A percentile compares a stretch with the other conserved stretches of the same genome.
Conservation (phyloP, 176 grass and related monocot genomes). For the Eragrostis nindensis region DNA sequence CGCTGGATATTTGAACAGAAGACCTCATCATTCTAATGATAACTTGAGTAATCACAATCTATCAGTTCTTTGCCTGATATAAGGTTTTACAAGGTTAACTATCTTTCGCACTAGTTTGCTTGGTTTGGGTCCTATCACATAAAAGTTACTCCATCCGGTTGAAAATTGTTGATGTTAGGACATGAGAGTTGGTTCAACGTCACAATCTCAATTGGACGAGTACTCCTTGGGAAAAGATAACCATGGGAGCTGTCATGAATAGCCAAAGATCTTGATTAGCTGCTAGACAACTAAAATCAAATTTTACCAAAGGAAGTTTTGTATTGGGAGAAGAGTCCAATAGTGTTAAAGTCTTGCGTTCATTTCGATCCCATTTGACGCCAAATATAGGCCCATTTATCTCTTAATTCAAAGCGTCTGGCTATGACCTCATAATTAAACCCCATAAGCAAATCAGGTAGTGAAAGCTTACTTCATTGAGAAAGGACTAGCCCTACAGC, state of each 20-base stretch:
- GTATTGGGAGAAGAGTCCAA: not conserved
- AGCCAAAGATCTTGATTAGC: constrained; percentile 7
- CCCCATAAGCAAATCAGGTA: not conserved
- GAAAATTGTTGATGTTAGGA: too few species aligned
- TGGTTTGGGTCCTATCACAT: not conserved
- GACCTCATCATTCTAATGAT: not conserved
- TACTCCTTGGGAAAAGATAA: not conserved
- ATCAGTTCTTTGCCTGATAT: constrained; percentile 14
- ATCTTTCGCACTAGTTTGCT: constrained; percentile 1
- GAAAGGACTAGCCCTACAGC: not conserved
- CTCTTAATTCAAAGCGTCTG: not conserved
- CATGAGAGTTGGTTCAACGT: not conserved
- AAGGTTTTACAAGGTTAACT: not conserved
- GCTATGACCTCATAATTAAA: not conserved
- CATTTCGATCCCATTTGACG: not conserved
- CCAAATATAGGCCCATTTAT: not conserved
- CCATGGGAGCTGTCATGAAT: not conserved
- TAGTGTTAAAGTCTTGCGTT: not conserved
- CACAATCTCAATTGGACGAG: not conserved
- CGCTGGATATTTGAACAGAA: constrained; percentile 16
- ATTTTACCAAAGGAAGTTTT: not conserved
- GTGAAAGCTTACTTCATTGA: not conserved
- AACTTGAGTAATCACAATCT: not conserved
- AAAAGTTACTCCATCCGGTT: not conserved
- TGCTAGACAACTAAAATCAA: not conserved